Percentiles rank a stretch among this genome's conserved stretches.
These are phyloP conservation scores for Conticribra guillardii DNA, from an alignment of 108 stramenopile species.

Conservation along the genomic window DNA sequence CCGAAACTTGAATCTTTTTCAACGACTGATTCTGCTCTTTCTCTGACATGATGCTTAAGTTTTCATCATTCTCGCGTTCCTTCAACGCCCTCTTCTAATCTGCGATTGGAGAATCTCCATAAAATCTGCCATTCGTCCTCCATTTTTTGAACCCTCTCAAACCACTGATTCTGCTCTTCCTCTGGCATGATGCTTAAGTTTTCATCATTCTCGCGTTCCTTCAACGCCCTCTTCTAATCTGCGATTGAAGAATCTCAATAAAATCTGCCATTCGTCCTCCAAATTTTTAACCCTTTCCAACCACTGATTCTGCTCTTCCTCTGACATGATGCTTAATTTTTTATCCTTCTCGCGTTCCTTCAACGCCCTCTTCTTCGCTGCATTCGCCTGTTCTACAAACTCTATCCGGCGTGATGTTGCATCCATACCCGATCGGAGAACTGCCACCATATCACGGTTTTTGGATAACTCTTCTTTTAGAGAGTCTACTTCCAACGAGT, in stretches of 20 bases:
- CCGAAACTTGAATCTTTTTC: slow-evolving; percentile 4
- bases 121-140: background rate
- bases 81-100: background rate
- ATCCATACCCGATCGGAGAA: slow-evolving; percentile 23
- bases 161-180: slow-evolving; percentile 7
- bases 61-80: background rate
- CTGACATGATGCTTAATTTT: background rate
- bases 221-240: background rate
- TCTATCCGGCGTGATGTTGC: slow-evolving; percentile 9
- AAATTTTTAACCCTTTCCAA: slow-evolving; percentile 9
- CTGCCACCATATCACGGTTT: slow-evolving; percentile 5
- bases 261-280: background rate
- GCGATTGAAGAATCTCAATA: background rate
- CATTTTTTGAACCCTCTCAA: slow-evolving; percentile 7
- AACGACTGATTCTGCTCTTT: slow-evolving; percentile 6
- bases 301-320: slow-evolving; percentile 12
- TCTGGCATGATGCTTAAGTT: background rate
- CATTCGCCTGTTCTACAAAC: slow-evolving; percentile 17
- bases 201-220: background rate
- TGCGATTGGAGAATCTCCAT: background rate
- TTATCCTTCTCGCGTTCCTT: background rate
- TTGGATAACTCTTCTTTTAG: slow-evolving; percentile 15
- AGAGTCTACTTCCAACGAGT: slow-evolving; percentile 6
- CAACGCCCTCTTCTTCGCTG: background rate
- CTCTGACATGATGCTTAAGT: background rate